Conservation (phyloP, 1,284 basidiomycete species). For the Malassezia sympodialis region DNA sequence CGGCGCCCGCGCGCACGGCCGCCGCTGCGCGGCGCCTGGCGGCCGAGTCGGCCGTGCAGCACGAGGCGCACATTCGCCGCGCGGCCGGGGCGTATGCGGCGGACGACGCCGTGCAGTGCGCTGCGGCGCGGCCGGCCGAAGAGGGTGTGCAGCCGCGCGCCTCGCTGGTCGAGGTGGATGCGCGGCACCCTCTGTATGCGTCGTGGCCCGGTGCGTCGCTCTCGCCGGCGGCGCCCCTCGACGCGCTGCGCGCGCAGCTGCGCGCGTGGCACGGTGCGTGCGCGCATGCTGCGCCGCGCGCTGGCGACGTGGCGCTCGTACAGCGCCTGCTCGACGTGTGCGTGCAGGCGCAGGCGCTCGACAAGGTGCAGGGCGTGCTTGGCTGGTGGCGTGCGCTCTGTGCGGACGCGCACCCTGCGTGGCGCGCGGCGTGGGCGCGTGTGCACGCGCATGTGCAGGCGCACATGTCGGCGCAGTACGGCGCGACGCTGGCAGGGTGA, state of each 20-base stretch:
- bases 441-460: neutral
- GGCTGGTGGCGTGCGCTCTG: neutral
- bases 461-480: neutral
- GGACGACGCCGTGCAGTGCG: conserved; percentile 15
- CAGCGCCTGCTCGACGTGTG: conserved; percentile 7
- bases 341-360: conserved; percentile 1
- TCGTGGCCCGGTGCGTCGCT: neutral
- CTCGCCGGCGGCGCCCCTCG: neutral
- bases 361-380: conserved; percentile 2
- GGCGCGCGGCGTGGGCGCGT: neutral
- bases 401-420: neutral
- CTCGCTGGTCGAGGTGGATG: conserved; percentile 14
- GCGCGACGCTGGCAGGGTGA: neutral
- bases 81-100: conserved; percentile 9
- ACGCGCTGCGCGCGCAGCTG: conserved; percentile 13
- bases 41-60: conserved; percentile 19
- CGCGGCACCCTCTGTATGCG: neutral
- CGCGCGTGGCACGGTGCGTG: conserved; percentile 25
- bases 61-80: conserved; percentile 11
- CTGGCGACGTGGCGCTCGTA: conserved; percentile 27
- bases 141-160: neutral
- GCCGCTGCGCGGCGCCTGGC: conserved; percentile 23
- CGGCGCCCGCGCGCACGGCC: too few species aligned
- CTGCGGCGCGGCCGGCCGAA: neutral
- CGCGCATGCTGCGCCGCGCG: conserved; percentile 19